Evolutionary conservation across 306 rosid species (phyloP).

Genomic region (Amphicarpaea edgeworthii): DNA sequence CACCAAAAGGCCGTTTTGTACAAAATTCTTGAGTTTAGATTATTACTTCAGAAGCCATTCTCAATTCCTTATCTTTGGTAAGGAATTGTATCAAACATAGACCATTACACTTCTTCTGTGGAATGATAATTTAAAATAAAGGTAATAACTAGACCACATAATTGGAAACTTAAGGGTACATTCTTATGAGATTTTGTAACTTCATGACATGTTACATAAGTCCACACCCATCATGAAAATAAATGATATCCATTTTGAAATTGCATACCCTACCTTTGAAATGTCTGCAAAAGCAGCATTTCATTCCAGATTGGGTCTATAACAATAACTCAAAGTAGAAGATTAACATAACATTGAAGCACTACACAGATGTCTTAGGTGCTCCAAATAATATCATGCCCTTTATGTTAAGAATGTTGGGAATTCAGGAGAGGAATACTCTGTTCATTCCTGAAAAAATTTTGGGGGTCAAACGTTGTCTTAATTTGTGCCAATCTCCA

Average conservation of each 20-base stretch:
- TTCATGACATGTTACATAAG: not conserved
- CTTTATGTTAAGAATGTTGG: not conserved
- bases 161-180: not conserved
- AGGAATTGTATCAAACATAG: too few species aligned
- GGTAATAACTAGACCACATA: not conserved
- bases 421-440: constrained; percentile 46
- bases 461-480: constrained; percentile 50
- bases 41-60: too few species aligned
- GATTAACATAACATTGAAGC: not conserved
- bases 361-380: not conserved
- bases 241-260: constrained; percentile 8
- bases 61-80: too few species aligned
- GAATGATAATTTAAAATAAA: too few species aligned
- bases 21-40: too few species aligned
- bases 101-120: too few species aligned
- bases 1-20: not conserved
- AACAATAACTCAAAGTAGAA: constrained; percentile 1
- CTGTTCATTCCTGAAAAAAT: constrained; percentile 53
- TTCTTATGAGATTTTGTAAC: not conserved
- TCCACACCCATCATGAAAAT: not conserved
- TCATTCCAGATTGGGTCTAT: not conserved
- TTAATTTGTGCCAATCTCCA: constrained; percentile 49
- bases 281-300: not conserved
- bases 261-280: constrained; percentile 2
- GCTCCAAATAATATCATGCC: constrained; percentile 1